Percentiles rank a stretch among this genome's conserved stretches.
Conservation (phyloP, 495 filamentous ascomycete species). For the Podospora sp. region DNA sequence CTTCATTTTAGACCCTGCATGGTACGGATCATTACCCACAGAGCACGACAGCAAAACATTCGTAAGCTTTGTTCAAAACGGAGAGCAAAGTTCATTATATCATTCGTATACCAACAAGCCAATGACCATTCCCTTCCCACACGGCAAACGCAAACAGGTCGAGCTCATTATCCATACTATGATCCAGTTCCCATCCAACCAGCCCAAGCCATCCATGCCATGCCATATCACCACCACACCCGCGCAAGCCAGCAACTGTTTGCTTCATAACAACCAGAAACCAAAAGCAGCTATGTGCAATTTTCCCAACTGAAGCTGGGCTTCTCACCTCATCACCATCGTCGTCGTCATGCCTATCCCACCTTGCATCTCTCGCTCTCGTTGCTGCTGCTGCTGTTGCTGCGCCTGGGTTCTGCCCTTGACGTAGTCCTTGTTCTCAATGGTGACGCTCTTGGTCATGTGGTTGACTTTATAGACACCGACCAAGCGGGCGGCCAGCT, state of each 20-base stretch:
- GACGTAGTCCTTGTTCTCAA: constrained; percentile 82
- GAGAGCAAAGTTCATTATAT: constrained; percentile 8
- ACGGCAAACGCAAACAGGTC: not conserved
- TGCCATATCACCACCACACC: constrained; percentile 1
- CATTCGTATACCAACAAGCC: constrained; percentile 3
- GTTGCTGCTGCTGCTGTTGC: constrained; percentile 22
- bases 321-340: constrained; percentile 18
- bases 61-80: not conserved
- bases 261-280: not conserved
- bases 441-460: constrained; percentile 98
- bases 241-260: not conserved
- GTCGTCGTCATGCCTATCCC: constrained; percentile 15
- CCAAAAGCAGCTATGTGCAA: not conserved
- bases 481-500: constrained; percentile 88
- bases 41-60: not conserved
- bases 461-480: constrained; percentile 99
- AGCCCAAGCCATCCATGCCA: constrained; percentile 3
- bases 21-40: no score
- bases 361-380: not conserved
- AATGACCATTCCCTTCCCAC: not conserved
- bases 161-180: constrained; percentile 1
- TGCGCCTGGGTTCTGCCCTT: constrained; percentile 9
- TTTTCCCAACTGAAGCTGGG: not conserved
- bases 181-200: not conserved
- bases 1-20: no score